Base-by-base conservation (phyloP, 2,329 filamentous ascomycete species). In the Biscogniauxia marginata region DNA sequence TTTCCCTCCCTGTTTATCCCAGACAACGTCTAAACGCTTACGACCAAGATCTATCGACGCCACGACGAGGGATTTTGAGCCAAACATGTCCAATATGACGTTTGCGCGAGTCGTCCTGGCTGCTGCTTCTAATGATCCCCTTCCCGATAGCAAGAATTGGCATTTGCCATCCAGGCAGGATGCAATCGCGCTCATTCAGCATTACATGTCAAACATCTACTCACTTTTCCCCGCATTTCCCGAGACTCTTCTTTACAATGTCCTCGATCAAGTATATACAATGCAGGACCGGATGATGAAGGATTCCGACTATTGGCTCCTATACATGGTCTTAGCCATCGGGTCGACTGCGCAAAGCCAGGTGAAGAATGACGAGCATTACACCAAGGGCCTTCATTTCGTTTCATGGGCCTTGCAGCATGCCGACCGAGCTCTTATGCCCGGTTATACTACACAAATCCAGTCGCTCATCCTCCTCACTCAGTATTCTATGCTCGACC, bases 11-110 rank as follows among this genome's bases (percentile, higher is more conserved):
- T 52, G 39, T 13, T 30, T 6, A 2, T n/a, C 47, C 49, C 34
- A 25, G 34, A 44, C 21, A 49, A 16, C 13, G 30, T 39, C 30
- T 44, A 49, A 49, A 59, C 61, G 61, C 57, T 62, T 46, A 56
- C 50, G 34, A 45, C 49, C 16, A 65, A 95, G 91, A 54, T 91
- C 93, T 4, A 91, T 99, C 68, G 96, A 96, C 76, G 93, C 95
- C 23, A 97, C 93, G 0, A 93, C 93, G 1, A 84, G 92, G 68
- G 95, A 98, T 72, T 97, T 97, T 69, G 91, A 96, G 71, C 89
- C 91, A 7, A 91, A 93, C 56, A 87, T 89, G 24, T 89, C 86
- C 58, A 91, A 91, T 67, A 96, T 96, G 83, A 96, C 92, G 0
- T 97, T 97, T 79, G 91, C 92, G 22, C 87, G 91, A 34, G 81